A percentile compares a stretch with the other conserved stretches of the same genome.
These are phyloP conservation scores for Pistacia atlantica DNA, from an alignment of 345 rosid species.

Conservation along the genomic window DNA sequence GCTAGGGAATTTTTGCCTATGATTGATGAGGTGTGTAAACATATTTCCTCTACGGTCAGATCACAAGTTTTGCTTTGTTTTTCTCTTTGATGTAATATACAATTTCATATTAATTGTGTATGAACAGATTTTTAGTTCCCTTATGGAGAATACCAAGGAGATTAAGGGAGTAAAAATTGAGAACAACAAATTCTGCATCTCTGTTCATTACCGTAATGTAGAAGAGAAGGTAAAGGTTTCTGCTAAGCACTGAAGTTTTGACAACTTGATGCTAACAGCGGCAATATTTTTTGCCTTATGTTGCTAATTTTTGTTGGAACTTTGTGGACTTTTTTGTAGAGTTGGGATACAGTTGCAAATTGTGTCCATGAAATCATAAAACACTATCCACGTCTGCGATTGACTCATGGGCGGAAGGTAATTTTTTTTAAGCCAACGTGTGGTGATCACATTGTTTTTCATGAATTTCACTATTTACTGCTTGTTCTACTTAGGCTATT, in stretches of 20 bases:
- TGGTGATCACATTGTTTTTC: background rate
- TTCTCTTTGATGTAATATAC: constrained; percentile 5
- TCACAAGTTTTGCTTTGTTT: background rate
- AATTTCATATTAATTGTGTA: constrained; percentile 10
- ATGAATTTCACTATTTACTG: background rate
- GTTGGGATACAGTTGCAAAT: constrained; percentile 59
- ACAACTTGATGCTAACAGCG: background rate
- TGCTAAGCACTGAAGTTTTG: background rate
- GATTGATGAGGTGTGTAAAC: constrained; percentile 55
- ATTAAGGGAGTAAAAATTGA: constrained; percentile 81
- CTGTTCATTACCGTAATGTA: constrained; percentile 95
- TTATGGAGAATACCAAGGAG: constrained; percentile 58
- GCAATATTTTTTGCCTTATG: background rate
- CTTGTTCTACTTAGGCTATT: background rate
- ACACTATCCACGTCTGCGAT: constrained; percentile 53
- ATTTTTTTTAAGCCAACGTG: constrained; percentile 11
- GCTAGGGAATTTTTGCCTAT: constrained; percentile 76
- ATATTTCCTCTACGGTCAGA: background rate
- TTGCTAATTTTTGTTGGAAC: constrained; percentile 3
- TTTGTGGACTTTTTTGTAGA: constrained; percentile 37
- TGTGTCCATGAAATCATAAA: constrained; percentile 54
- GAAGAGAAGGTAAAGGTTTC: constrained; percentile 57
- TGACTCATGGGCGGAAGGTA: constrained; percentile 86
- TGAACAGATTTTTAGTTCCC: constrained; percentile 64
- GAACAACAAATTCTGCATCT: constrained; percentile 86